Evolutionary conservation across 345 rosid genomes (phyloP), one percentile per base, ranked within the genome.

Genomic region (Linum trigynum): DNA sequence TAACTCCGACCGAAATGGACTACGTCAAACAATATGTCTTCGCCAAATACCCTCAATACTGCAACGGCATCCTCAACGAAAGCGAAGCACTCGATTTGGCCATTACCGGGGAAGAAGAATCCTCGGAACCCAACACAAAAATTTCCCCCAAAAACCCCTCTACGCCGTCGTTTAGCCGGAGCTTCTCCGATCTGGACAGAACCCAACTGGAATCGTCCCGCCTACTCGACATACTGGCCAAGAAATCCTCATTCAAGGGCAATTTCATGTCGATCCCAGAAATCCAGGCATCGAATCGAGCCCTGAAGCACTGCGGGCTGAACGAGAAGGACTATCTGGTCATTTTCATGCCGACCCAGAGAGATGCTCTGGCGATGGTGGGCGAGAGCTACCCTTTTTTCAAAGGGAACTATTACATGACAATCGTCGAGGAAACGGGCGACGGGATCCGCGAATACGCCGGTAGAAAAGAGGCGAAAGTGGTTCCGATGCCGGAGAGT

Each of bases 331-430:
- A 84, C 12, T 86, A 86, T 65, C 60, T 82, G 23, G 92, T 82
- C 9, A 76, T 86, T 35, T 86, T 86, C 75, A 69, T 74, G 69
- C 80, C 84, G 3, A 82, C 57, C 50, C 79, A 79, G 65, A 76
- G 62, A 50, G 87, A 84, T 17, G 82, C 84, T 0, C 75, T 76
- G 87, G 50, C 71, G 65, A 72, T 84, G 74, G 74, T 86, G 2
- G 92, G 92, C 36, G 85, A 84, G 76, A 79, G 89, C 78, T 84
- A 84, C 72, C 92, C 92, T 39, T 86, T 84, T 67, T 76, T 71
- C 57, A 76, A 66, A n/a, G 92, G 92, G 9, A 81, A 76, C 16
- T 82, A 79, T 65, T 86, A 86, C 61, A 76, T 84, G 84, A 80
- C 82, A 2, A 74, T 84, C 8, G 64, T 84, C 2, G 66, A 66